A percentile compares a stretch with the other conserved stretches of the same genome.
Conservation (phyloP, 192 early-diverging fungal species). For the Spinellus fusiger region DNA sequence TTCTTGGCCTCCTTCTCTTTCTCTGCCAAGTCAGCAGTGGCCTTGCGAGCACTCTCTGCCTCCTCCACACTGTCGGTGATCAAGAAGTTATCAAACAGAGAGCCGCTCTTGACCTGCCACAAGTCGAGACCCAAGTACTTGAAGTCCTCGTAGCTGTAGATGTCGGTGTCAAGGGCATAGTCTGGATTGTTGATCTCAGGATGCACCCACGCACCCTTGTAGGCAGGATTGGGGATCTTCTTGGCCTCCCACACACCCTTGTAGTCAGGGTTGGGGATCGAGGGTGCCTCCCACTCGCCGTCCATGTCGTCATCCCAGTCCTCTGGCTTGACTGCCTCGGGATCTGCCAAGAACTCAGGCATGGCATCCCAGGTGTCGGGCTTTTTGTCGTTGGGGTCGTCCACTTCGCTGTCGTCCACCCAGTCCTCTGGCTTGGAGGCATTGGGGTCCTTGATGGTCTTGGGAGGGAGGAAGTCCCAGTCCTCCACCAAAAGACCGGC, state of each 20-base stretch:
- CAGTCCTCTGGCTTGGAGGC: conserved; percentile 89
- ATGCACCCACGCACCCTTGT: conserved; percentile 90
- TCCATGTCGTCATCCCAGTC: conserved; percentile 96
- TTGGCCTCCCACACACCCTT: conserved; percentile 80
- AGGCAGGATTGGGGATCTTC: conserved; percentile 83
- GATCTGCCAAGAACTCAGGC: conserved; percentile 77
- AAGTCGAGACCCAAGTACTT: conserved; percentile 87
- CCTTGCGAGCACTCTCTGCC: conserved; percentile 69
- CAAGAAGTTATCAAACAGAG: conserved; percentile 93
- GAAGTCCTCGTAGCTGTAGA: conserved; percentile 83
- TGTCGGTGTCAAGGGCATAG: conserved; percentile 80
- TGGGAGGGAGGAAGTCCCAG: conserved; percentile 73
- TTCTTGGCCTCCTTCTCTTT: conserved; percentile 64
- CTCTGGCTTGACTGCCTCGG: conserved; percentile 78
- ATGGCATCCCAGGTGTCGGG: conserved; percentile 68
- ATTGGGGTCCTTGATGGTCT: conserved; percentile 73
- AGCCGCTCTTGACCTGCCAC: conserved; percentile 92
- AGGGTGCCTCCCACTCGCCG: conserved; percentile 92
- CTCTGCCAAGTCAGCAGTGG: conserved; percentile 58
- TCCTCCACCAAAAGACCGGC: conserved; percentile 75
- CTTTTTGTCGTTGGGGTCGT: conserved; percentile 68
- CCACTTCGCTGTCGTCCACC: conserved; percentile 69
- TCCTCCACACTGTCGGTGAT: conserved; percentile 77
- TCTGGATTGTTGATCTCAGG: conserved; percentile 88
- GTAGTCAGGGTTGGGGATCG: conserved; percentile 83